Evolutionary conservation across 2,329 filamentous ascomycete genomes (phyloP).

Genomic region (Monilinia fructicola): DNA sequence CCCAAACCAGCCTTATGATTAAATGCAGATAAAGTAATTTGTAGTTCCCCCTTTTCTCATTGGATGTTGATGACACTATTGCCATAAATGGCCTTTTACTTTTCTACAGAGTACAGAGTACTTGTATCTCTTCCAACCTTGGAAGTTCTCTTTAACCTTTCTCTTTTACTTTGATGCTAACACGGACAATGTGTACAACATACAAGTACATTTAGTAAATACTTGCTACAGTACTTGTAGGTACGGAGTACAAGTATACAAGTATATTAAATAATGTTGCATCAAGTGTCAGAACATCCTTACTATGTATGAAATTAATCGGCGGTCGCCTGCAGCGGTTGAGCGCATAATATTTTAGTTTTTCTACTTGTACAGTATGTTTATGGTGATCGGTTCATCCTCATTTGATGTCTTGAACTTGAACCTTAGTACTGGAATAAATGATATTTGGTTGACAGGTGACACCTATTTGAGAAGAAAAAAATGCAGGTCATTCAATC

Average conservation of each 20-base stretch:
- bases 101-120: no score
- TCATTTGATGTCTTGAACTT: background rate
- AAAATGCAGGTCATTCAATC: background rate
- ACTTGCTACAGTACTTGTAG: no score
- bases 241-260: no score
- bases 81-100: background rate
- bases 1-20: conserved; percentile 1
- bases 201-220: no score
- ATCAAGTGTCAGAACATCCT: background rate
- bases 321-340: background rate
- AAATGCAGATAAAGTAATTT: background rate
- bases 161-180: no score
- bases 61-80: background rate
- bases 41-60: background rate
- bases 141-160: no score
- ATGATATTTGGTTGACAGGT: background rate
- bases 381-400: background rate
- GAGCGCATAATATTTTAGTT: background rate
- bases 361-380: background rate
- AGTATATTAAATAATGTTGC: background rate
- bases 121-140: no score
- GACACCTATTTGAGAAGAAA: background rate
- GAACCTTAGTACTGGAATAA: background rate
- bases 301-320: background rate
- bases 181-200: no score